Conservation (phyloP, 257 asterid species). For the Cordia subcordata region DNA sequence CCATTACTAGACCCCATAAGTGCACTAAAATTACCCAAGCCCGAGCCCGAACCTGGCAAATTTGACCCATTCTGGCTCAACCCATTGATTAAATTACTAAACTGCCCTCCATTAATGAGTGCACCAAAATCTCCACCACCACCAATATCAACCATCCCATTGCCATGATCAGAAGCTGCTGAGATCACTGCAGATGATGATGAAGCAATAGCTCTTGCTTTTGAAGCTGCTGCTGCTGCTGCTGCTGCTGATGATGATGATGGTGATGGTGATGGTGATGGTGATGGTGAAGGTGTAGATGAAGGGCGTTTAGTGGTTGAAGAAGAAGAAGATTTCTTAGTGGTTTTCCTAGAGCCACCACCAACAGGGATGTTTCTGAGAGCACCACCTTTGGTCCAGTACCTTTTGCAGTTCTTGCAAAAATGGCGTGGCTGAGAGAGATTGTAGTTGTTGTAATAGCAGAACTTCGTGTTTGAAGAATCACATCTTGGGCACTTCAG, state of each 20-base stretch:
- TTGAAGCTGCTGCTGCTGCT: slow-evolving; percentile 1
- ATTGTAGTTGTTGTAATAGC: slow-evolving; percentile 87
- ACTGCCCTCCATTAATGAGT: slow-evolving; percentile 39
- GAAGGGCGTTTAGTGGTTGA: slow-evolving; percentile 37
- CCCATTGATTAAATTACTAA: slow-evolving; percentile 37
- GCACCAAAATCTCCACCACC: slow-evolving; percentile 48
- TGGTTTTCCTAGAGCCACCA: slow-evolving; percentile 65
- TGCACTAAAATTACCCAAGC: slow-evolving; percentile 33
- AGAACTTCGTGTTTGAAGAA: slow-evolving; percentile 70
- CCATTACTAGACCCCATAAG: slow-evolving; percentile 30
- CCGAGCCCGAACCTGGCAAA: slow-evolving; percentile 26
- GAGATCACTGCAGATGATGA: slow-evolving; percentile 7
- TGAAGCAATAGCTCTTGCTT: background rate
- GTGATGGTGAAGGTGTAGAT: slow-evolving; percentile 20
- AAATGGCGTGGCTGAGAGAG: slow-evolving; percentile 92
- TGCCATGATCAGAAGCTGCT: slow-evolving; percentile 24
- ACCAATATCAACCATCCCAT: slow-evolving; percentile 13
- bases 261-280: slow-evolving; percentile 27
- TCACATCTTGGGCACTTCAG: slow-evolving; percentile 81
- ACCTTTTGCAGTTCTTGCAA: slow-evolving; percentile 73
- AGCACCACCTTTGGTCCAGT: slow-evolving; percentile 92
- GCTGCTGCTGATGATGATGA: background rate
- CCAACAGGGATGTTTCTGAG: slow-evolving; percentile 82
- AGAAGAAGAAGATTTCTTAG: slow-evolving; percentile 42
- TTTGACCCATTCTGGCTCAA: slow-evolving; percentile 31